These are phyloP conservation scores for Diaporthe batatas DNA, from an alignment of 2,329 filamentous ascomycete species.

Conservation along the genomic window DNA sequence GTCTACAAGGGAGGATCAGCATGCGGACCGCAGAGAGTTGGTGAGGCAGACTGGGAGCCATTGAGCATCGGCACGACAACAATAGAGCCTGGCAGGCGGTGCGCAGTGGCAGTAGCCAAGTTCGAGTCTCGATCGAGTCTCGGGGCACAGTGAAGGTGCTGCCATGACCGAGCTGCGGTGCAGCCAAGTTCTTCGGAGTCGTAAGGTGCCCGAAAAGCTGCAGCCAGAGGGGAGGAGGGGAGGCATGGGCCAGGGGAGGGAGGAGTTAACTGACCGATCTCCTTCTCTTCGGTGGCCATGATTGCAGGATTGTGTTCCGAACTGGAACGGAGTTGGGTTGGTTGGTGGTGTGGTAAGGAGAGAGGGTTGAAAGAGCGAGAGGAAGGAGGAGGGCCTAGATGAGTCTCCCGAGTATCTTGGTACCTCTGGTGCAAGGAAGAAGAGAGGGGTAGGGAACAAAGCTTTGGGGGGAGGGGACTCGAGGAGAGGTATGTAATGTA, in stretches of 20 bases:
- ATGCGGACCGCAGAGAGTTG: neutral
- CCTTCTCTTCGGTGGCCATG: slow-evolving; percentile 57
- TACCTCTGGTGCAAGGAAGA: slow-evolving; percentile 9
- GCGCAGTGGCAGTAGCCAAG: neutral
- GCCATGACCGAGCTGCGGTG: slow-evolving; percentile 12
- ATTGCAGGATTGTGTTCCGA: slow-evolving; percentile 39
- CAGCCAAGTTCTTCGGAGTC: neutral
- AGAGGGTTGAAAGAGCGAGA: slow-evolving; percentile 20
- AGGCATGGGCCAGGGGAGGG: slow-evolving; percentile 3
- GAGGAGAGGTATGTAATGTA: slow-evolving; percentile 19
- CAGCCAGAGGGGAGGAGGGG: slow-evolving; percentile 8
- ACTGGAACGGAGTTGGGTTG: neutral
- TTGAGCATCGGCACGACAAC: slow-evolving; percentile 1
- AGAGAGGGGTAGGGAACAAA: slow-evolving; percentile 29
- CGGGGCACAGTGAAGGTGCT: neutral
- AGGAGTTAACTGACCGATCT: slow-evolving; percentile 52
- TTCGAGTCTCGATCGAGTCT: neutral
- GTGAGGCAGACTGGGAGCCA: slow-evolving; percentile 5
- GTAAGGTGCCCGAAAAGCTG: slow-evolving; percentile 17
- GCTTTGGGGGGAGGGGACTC: slow-evolving; percentile 37
- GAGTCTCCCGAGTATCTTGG: slow-evolving; percentile 17
- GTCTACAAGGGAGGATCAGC: slow-evolving; percentile 63
- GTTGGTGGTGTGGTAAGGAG: slow-evolving; percentile 2
- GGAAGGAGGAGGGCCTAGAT: slow-evolving; percentile 34
- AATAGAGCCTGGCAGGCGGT: neutral